phyloP scores from a whole-genome alignment of 2,329 filamentous ascomycete genomes.

The Fusarium pseudonygamai region DNA sequence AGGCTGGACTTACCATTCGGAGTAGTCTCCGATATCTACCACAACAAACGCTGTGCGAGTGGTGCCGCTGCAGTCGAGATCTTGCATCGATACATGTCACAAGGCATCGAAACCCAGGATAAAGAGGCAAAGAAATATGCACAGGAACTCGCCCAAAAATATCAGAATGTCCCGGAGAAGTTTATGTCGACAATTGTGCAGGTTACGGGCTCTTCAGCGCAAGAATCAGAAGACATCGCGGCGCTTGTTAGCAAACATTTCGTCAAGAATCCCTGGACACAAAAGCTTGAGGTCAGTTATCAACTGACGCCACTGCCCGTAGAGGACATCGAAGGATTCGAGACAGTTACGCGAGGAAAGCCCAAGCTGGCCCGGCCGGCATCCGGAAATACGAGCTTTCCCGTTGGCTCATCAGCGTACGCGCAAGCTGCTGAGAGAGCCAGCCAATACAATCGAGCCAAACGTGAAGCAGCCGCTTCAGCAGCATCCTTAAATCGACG shows the following conservation, averaged over 20 bases:
- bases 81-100: slow-evolving; percentile 54
- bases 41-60: slow-evolving; percentile 50
- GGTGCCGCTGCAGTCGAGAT: slow-evolving; percentile 54
- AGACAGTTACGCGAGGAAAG: slow-evolving; percentile 25
- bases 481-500: slow-evolving; percentile 56
- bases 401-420: slow-evolving; percentile 30
- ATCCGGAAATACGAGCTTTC: background rate
- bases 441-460: slow-evolving; percentile 44
- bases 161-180: slow-evolving; percentile 54
- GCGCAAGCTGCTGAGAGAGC: slow-evolving; percentile 44
- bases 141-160: slow-evolving; percentile 49
- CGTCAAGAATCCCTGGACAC: slow-evolving; percentile 50
- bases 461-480: slow-evolving; percentile 47
- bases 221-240: slow-evolving; percentile 54
- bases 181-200: slow-evolving; percentile 56
- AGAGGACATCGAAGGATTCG: slow-evolving; percentile 46
- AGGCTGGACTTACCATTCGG: slow-evolving; percentile 53
- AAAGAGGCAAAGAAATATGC: slow-evolving; percentile 44
- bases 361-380: slow-evolving; percentile 9
- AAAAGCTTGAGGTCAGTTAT: slow-evolving; percentile 52
- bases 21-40: slow-evolving; percentile 54
- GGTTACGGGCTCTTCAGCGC: slow-evolving; percentile 47
- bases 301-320: slow-evolving; percentile 49
- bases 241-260: slow-evolving; percentile 54
- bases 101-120: slow-evolving; percentile 49